Conservation (phyloP, 306 rosid genomes). For the Cucurbita argyrosperma region DNA sequence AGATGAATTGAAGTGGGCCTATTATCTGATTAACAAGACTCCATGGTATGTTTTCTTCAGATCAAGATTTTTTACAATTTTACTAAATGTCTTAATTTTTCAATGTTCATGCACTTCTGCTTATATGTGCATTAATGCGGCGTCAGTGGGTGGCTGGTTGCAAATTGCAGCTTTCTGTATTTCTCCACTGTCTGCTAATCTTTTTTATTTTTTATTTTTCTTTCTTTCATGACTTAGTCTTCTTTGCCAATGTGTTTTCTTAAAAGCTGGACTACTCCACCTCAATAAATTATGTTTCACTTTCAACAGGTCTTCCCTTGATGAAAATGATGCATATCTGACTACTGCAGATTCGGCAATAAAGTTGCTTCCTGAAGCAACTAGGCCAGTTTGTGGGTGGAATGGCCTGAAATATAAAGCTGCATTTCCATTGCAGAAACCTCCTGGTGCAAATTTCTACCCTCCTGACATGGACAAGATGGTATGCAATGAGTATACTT, state of each 20-base stretch:
- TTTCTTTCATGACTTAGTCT: neutral
- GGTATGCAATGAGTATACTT: conserved; percentile 30
- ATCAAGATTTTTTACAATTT: neutral
- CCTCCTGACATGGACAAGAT: conserved; percentile 90
- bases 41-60: conserved; percentile 58
- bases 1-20: conserved; percentile 76
- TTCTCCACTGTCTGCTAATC: neutral
- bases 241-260: neutral
- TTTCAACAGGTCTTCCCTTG: conserved; percentile 62
- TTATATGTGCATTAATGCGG: neutral
- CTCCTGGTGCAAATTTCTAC: conserved; percentile 87
- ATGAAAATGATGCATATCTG: conserved; percentile 70
- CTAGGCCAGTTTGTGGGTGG: conserved; percentile 50
- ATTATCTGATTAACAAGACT: conserved; percentile 65
- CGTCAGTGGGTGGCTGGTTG: neutral
- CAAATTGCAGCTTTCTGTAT: neutral
- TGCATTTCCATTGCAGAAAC: conserved; percentile 66
- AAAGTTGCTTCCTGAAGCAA: conserved; percentile 52
- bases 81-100: neutral
- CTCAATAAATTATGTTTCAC: neutral
- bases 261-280: neutral
- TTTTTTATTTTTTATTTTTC: neutral
- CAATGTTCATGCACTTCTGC: neutral
- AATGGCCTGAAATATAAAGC: conserved; percentile 77
- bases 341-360: conserved; percentile 85